A percentile compares a stretch with the other conserved stretches of the same genome.
phyloP scores from a whole-genome alignment of 306 rosid species.

The Quercus rubra region DNA sequence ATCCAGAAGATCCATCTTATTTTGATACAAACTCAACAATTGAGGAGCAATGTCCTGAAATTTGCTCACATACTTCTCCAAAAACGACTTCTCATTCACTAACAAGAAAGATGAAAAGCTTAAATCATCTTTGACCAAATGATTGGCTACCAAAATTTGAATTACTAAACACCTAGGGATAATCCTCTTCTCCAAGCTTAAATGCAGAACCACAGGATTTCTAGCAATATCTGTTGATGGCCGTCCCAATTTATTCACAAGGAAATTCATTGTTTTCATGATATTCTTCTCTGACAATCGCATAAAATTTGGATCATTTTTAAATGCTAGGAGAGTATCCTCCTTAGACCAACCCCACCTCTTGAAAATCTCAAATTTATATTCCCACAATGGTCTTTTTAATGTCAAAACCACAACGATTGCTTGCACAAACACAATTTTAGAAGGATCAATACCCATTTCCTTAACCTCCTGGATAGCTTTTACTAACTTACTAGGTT shows the following conservation, averaged over 20 bases:
- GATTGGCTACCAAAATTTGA: constrained; percentile 1
- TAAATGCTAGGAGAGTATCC: constrained; percentile 18
- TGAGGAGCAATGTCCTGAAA: neutral
- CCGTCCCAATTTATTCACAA: constrained; percentile 21
- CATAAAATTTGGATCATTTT: constrained; percentile 24
- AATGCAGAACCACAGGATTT: neutral
- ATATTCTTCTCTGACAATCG: constrained; percentile 9
- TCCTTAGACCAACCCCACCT: constrained; percentile 33
- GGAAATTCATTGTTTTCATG: constrained; percentile 1
- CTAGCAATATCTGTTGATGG: constrained; percentile 13
- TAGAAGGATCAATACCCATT: constrained; percentile 22
- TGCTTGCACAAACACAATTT: constrained; percentile 8
- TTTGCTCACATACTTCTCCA: no score
- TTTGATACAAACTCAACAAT: constrained; percentile 7
- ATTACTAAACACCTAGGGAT: constrained; percentile 27
- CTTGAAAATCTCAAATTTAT: constrained; percentile 12
- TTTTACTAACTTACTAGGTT: neutral
- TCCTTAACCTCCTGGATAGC: constrained; percentile 16
- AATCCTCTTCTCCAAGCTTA: constrained; percentile 24
- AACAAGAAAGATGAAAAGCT: neutral
- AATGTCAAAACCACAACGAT: neutral
- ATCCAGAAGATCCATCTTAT: neutral
- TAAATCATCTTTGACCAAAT: neutral
- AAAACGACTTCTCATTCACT: neutral
- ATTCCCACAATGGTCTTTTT: constrained; percentile 2